These are phyloP conservation scores for Neurospora crassa DNA, from an alignment of 2,329 filamentous ascomycete species.

Conservation along the genomic window DNA sequence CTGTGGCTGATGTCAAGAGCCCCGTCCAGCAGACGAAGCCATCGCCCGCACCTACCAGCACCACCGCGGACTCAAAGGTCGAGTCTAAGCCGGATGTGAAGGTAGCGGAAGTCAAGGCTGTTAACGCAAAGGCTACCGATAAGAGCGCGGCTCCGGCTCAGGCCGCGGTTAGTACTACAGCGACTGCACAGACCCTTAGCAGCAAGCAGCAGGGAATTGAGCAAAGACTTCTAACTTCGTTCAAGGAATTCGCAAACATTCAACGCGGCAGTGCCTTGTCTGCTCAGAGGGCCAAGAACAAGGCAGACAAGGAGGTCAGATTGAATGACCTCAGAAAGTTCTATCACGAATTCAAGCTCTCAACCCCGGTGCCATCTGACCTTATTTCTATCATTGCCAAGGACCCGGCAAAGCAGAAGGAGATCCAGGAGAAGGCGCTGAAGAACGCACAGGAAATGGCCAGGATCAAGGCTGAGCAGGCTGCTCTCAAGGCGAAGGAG, in stretches of 20 bases:
- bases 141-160: slow-evolving; percentile 10
- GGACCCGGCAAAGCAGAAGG: slow-evolving; percentile 86
- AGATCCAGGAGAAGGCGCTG: slow-evolving; percentile 83
- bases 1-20: slow-evolving; percentile 27
- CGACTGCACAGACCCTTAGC: slow-evolving; percentile 28
- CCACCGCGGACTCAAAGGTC: slow-evolving; percentile 21
- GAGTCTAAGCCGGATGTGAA: slow-evolving; percentile 16
- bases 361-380: slow-evolving; percentile 84
- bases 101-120: slow-evolving; percentile 20
- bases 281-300: slow-evolving; percentile 46
- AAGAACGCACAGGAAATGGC: slow-evolving; percentile 60
- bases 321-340: slow-evolving; percentile 94
- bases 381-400: slow-evolving; percentile 93
- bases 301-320: slow-evolving; percentile 80
- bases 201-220: slow-evolving; percentile 50
- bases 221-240: slow-evolving; percentile 50
- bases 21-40: slow-evolving; percentile 13
- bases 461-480: slow-evolving; percentile 33
- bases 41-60: slow-evolving; percentile 12
- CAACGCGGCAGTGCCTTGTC: slow-evolving; percentile 48
- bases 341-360: slow-evolving; percentile 85
- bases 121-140: slow-evolving; percentile 14
- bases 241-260: slow-evolving; percentile 53
- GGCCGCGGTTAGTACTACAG: slow-evolving; percentile 13
- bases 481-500: slow-evolving; percentile 41